Evolutionary conservation across 108 stramenopile genomes (phyloP).

Genomic region (Cyclotella atomus): DNA sequence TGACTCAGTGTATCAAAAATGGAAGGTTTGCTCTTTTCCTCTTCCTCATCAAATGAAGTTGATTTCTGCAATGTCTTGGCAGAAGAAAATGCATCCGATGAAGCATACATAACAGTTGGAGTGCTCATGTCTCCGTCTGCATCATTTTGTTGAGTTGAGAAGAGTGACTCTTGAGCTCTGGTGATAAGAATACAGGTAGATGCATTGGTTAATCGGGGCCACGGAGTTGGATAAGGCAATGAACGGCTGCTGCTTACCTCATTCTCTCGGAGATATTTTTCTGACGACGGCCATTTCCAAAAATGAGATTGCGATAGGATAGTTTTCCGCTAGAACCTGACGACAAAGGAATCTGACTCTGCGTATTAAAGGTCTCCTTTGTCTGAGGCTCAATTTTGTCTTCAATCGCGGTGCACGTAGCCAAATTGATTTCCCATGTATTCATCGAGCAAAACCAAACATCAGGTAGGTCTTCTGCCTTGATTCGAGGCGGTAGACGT

Average conservation of each 20-base stretch:
- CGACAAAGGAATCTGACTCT: constrained; percentile 39
- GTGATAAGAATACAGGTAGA: too few species aligned
- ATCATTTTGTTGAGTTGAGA: constrained; percentile 53
- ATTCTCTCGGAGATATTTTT: constrained; percentile 76
- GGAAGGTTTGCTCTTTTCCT: constrained; percentile 52
- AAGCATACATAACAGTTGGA: constrained; percentile 75
- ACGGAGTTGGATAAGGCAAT: too few species aligned
- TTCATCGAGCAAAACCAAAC: constrained; percentile 88
- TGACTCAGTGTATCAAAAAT: constrained; percentile 71
- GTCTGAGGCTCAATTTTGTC: constrained; percentile 75
- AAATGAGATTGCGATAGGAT: constrained; percentile 82
- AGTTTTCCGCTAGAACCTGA: constrained; percentile 57
- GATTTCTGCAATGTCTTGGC: constrained; percentile 57
- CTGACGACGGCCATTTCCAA: constrained; percentile 69
- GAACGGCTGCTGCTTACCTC: background rate
- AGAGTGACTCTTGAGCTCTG: constrained; percentile 82
- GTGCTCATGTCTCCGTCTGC: constrained; percentile 56
- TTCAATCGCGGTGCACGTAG: constrained; percentile 78
- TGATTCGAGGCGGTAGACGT: constrained; percentile 74
- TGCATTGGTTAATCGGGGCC: too few species aligned
- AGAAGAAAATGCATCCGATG: constrained; percentile 71
- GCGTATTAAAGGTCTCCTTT: constrained; percentile 47
- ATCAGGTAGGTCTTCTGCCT: constrained; percentile 74
- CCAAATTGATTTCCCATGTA: constrained; percentile 75
- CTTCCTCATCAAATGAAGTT: constrained; percentile 41